Conservation (phyloP, 768 basidiomycete genomes). For the Sarcodon aspratus region DNA sequence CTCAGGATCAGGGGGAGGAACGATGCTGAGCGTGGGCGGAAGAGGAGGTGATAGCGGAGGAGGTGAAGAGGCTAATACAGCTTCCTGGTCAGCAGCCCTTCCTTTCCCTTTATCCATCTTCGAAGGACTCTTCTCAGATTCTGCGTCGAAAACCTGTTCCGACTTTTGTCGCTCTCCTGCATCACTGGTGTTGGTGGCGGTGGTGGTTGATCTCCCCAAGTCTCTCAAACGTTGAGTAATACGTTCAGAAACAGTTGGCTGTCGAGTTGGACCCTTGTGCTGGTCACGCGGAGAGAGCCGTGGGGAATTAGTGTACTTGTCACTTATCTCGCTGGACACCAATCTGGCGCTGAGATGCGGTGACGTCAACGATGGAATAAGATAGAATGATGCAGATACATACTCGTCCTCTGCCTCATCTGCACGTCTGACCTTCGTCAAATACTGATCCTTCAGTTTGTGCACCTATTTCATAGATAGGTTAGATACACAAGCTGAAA, state of each 20-base stretch:
- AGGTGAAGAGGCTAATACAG: slow-evolving; percentile 18
- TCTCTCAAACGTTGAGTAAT: slow-evolving; percentile 77
- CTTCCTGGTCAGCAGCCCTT: slow-evolving; percentile 55
- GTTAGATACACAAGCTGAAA: neutral
- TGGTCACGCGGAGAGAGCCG: slow-evolving; percentile 45
- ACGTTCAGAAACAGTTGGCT: slow-evolving; percentile 78
- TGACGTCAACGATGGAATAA: neutral
- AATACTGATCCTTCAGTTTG: slow-evolving; percentile 68
- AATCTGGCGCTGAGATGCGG: slow-evolving; percentile 64
- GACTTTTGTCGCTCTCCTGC: slow-evolving; percentile 12
- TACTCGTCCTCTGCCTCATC: slow-evolving; percentile 95
- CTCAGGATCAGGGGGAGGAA: slow-evolving; percentile 28
- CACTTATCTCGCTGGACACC: slow-evolving; percentile 55
- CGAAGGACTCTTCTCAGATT: slow-evolving; percentile 16
- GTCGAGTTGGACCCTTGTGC: slow-evolving; percentile 45
- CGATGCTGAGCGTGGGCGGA: slow-evolving; percentile 25
- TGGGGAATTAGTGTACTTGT: slow-evolving; percentile 79
- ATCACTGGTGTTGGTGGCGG: slow-evolving; percentile 1
- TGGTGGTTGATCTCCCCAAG: slow-evolving; percentile 46
- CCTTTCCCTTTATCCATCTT: slow-evolving; percentile 62
- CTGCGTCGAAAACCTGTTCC: slow-evolving; percentile 13
- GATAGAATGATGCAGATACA: slow-evolving; percentile 20
- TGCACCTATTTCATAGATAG: slow-evolving; percentile 22
- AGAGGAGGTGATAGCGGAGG: slow-evolving; percentile 52
- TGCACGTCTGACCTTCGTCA: slow-evolving; percentile 68